These are phyloP conservation scores for Cymbomonas tetramitiformis DNA, from an alignment of 139 green algal genomes.

Conservation along the genomic window DNA sequence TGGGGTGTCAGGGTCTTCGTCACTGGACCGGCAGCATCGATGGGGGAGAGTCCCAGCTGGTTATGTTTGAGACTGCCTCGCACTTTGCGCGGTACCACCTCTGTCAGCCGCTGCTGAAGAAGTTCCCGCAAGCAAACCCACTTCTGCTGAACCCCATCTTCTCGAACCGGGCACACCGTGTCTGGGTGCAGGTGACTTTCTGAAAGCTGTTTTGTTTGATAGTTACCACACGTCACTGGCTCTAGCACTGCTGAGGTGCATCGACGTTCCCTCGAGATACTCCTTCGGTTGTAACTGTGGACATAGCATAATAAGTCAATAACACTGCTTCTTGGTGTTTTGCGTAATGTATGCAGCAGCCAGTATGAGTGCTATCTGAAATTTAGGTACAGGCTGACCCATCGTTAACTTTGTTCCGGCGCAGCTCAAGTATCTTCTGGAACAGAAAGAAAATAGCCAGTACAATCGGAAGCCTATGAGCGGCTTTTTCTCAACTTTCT, in stretches of 20 bases:
- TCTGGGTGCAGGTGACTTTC: constrained; percentile 16
- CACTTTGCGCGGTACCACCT: constrained; percentile 18
- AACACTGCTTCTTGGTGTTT: no score
- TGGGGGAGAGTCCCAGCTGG: background rate
- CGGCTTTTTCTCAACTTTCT: background rate
- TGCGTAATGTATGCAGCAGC: background rate
- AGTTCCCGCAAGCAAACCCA: background rate
- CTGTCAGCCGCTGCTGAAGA: constrained; percentile 9
- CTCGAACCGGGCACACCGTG: constrained; percentile 5
- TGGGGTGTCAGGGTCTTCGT: no score
- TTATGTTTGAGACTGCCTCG: constrained; percentile 18
- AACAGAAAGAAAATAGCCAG: background rate
- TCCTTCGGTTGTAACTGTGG: no score
- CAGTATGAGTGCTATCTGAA: constrained; percentile 17
- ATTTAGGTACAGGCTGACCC: no score
- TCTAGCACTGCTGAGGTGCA: no score
- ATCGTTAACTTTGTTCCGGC: no score
- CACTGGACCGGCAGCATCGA: constrained; percentile 5
- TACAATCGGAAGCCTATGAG: background rate
- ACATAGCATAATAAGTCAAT: no score
- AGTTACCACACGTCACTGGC: no score
- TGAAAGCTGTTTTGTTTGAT: no score
- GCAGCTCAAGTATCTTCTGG: no score
- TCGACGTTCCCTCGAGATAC: no score
- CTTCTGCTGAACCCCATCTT: constrained; percentile 19